phyloP scores from a whole-genome alignment of 768 basidiomycete species.

The Galerina marginata region DNA sequence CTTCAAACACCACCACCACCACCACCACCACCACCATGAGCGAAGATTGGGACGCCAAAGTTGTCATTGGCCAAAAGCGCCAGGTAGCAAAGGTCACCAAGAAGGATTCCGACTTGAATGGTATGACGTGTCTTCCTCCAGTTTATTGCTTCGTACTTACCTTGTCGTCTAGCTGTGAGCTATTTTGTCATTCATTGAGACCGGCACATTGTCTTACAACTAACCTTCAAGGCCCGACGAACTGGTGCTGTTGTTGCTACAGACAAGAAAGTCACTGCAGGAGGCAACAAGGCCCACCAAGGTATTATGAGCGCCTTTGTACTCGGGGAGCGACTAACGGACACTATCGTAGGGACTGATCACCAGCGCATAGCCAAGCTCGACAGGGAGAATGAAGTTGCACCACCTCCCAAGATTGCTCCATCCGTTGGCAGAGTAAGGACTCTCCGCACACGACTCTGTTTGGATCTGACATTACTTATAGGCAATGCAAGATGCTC shows the following conservation, averaged over 20 bases:
- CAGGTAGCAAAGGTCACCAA: constrained; percentile 66
- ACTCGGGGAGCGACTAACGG: not conserved
- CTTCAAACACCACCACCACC: constrained; percentile 22
- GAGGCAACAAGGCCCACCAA: constrained; percentile 77
- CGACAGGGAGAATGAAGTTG: constrained; percentile 94
- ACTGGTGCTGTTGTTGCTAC: constrained; percentile 79
- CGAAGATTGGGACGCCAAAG: constrained; percentile 76
- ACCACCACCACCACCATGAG: constrained; percentile 42
- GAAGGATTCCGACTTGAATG: constrained; percentile 62
- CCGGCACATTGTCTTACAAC: constrained; percentile 10
- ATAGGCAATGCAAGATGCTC: constrained; percentile 83
- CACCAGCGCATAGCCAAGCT: constrained; percentile 94
- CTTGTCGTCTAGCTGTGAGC: constrained; percentile 56
- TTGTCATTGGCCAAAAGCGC: constrained; percentile 74
- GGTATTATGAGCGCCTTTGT: constrained; percentile 43
- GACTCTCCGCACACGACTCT: not conserved
- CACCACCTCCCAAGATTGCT: constrained; percentile 83
- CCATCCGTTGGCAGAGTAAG: constrained; percentile 74
- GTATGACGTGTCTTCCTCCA: constrained; percentile 35
- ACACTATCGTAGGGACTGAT: constrained; percentile 69
- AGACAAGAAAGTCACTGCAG: constrained; percentile 77
- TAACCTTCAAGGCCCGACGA: constrained; percentile 65
- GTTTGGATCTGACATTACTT: not conserved
- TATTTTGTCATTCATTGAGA: not conserved
- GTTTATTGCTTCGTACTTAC: constrained; percentile 4